Evolutionary conservation across 1,284 basidiomycete genomes (phyloP), one percentile per base, ranked within the genome.

Genomic region (Leucoagaricus sp.): DNA sequence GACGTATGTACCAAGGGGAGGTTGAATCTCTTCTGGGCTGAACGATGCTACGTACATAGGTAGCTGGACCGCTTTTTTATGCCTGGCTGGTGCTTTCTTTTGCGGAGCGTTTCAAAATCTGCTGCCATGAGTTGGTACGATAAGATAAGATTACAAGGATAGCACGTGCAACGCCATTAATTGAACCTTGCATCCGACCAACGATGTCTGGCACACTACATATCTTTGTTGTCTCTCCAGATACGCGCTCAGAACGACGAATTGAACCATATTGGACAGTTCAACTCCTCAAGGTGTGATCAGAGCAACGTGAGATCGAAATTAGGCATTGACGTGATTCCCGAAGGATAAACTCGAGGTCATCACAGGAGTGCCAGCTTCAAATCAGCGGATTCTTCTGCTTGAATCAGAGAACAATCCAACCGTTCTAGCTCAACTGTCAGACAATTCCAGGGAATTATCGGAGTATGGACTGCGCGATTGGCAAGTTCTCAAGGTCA

Each of bases 351-450:
- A 94, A 65, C 84, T 98, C 25, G 93, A 95, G 67, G 80, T 87
- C 49, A 85, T 98, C 66, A 97, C 95, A n/a, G 96, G 96, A 15
- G 90, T 98, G 54, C 85, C 91, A 1, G 79, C 82, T 3, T 75
- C 76, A 54, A 86, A 87, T 61, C 94, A 97, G 66, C 64, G 72
- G 0, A 81, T 96, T 50, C 74, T 80, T 0, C 69, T 96, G 5
- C 80, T 84, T 52, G 81, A 86, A 3, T 81, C 85, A 2, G 82
- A 87, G 40, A 79, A 78, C 28, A 81, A 86, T 58, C 63, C 74
- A 1, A 72, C 78, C 10, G 74, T 82, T 4, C 61, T 90, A 2
- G 81, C 78, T 3, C 68, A 73, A 0, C 75, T 96, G 21, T 75
- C 81, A 8, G 85, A 95, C 58, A 90, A 94, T 55, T 65, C 71